Percentiles rank a stretch among this genome's conserved stretches.
Evolutionary conservation across 2,329 filamentous ascomycete species (phyloP).

Genomic region (Cordyceps fumosorosea): DNA sequence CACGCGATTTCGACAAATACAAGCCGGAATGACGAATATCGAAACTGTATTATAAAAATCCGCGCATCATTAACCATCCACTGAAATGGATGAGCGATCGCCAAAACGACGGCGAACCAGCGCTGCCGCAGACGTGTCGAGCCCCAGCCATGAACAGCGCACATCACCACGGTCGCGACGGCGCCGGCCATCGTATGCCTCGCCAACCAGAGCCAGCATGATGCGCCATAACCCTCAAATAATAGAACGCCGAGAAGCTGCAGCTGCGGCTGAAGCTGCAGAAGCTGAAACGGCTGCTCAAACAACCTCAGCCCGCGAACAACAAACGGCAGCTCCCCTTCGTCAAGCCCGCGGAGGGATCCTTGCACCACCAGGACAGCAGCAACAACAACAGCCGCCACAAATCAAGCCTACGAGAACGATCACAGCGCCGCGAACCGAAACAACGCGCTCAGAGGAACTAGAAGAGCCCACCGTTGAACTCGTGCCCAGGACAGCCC

Average conservation of each 20-base stretch:
- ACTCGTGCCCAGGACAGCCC: background rate
- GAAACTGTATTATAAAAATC: background rate
- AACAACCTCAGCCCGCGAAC: constrained; percentile 1
- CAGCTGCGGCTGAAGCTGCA: constrained; percentile 25
- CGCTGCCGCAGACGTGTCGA: constrained; percentile 19
- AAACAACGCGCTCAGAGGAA: background rate
- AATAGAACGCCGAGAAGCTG: constrained; percentile 38
- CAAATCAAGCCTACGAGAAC: background rate
- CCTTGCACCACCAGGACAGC: background rate
- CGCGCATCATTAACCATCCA: background rate
- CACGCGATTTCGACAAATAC: background rate
- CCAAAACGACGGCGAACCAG: constrained; percentile 55
- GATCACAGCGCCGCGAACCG: background rate
- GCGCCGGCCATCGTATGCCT: constrained; percentile 53
- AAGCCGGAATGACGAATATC: background rate
- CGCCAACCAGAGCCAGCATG: constrained; percentile 60
- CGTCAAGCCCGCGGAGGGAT: constrained; percentile 11
- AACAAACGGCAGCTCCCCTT: constrained; percentile 12
- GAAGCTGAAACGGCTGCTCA: constrained; percentile 1
- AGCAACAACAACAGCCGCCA: constrained; percentile 1
- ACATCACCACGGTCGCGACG: constrained; percentile 20
- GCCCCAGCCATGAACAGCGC: constrained; percentile 22
- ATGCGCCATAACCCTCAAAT: constrained; percentile 55
- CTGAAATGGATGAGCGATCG: constrained; percentile 45
- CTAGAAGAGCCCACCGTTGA: background rate